Conservation (phyloP, 345 rosid genomes). For the Sapria himalayana region DNA sequence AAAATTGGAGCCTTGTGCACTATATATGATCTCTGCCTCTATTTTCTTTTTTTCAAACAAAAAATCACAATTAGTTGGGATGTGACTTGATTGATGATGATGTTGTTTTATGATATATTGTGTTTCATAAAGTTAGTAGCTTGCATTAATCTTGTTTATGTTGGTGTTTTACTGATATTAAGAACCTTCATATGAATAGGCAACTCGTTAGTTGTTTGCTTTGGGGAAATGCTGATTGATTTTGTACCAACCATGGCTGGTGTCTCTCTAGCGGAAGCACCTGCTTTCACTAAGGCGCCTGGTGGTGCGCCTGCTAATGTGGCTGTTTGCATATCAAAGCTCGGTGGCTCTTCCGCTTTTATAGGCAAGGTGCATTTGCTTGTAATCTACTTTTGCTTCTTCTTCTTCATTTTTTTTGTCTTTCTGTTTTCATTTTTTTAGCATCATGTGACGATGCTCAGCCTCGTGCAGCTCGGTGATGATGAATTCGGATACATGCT, state of each 20-base stretch:
- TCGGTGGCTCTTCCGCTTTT: conserved; percentile 91
- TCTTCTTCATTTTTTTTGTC: background rate
- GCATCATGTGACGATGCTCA: too few species aligned
- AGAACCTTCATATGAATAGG: too few species aligned
- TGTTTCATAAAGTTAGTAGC: too few species aligned
- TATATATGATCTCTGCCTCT: too few species aligned
- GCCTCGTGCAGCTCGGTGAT: conserved; percentile 33
- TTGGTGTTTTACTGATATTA: too few species aligned
- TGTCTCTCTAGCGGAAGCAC: conserved; percentile 89
- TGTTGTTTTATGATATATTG: too few species aligned
- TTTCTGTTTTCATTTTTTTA: background rate
- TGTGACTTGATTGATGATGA: too few species aligned
- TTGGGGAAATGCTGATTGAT: conserved; percentile 93
- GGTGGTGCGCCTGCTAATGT: conserved; percentile 99
- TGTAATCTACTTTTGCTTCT: background rate
- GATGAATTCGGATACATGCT: conserved; percentile 95
- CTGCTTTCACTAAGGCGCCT: conserved; percentile 87
- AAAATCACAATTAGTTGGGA: too few species aligned
- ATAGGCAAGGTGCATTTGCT: conserved; percentile 60
- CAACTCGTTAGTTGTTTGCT: conserved; percentile 48
- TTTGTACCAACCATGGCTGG: conserved; percentile 78
- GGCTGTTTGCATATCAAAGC: conserved; percentile 71
- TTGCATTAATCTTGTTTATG: too few species aligned
- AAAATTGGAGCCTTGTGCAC: too few species aligned
- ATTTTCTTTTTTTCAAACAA: too few species aligned